These are phyloP conservation scores for Cymbopogon citratus DNA, from an alignment of 176 grass and related monocot genomes.

Conservation along the genomic window DNA sequence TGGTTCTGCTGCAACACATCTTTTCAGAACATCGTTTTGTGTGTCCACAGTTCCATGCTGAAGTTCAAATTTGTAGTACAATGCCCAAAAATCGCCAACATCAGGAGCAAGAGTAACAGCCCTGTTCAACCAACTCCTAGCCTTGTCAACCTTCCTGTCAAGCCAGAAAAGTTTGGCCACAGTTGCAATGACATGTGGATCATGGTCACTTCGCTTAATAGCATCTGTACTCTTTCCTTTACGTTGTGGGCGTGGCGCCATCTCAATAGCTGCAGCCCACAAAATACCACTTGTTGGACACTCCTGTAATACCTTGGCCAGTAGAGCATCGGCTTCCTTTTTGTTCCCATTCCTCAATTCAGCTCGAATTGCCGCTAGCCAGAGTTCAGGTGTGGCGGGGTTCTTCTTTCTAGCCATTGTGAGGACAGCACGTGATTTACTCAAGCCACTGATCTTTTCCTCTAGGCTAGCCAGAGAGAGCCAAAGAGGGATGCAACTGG, in stretches of 20 bases:
- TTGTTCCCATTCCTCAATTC: constrained; percentile 75
- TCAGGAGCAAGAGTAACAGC: constrained; percentile 82
- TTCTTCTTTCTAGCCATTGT: constrained; percentile 91
- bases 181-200: constrained; percentile 76
- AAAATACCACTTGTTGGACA: constrained; percentile 83
- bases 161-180: constrained; percentile 88
- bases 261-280: constrained; percentile 88
- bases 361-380: constrained; percentile 77
- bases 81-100: constrained; percentile 77
- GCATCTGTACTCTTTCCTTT: constrained; percentile 80
- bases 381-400: constrained; percentile 77
- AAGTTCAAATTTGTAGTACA: constrained; percentile 88
- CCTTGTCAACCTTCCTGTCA: constrained; percentile 87
- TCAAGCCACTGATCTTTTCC: constrained; percentile 76
- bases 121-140: constrained; percentile 79
- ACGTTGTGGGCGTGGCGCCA: constrained; percentile 66
- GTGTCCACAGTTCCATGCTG: constrained; percentile 67
- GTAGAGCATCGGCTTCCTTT: constrained; percentile 73
- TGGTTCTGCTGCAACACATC: constrained; percentile 74
- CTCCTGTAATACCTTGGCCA: constrained; percentile 84
- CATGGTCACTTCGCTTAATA: constrained; percentile 64
- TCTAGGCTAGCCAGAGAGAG: constrained; percentile 77
- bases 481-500: constrained; percentile 76
- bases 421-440: constrained; percentile 83
- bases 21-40: constrained; percentile 71